Evolutionary conservation across 2,329 filamentous ascomycete species (phyloP), one percentile per base, ranked within the genome.

Genomic region (Neofusicoccum cordaticola): DNA sequence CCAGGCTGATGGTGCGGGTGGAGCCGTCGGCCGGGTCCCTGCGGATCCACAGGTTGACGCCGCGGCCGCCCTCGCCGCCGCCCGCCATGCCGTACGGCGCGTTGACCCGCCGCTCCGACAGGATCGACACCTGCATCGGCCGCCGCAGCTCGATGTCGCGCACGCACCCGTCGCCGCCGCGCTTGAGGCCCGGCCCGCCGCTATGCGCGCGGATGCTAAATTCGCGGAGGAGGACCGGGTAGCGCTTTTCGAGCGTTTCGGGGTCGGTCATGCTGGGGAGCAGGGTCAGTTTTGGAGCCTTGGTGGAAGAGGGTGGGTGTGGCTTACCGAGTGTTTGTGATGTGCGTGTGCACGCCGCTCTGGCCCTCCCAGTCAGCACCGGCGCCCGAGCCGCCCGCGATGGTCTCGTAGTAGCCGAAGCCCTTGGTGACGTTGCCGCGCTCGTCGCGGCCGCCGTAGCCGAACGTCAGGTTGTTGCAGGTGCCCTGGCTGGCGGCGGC

Each of bases 321-420:
- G 22, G 22, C 22, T 22, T 22, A 63, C 60, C 60, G 83, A 5
- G 89, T 92, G 75, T 92, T 93, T 8, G 90, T 92, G 87, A 91
- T 91, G 77, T 92, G 88, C 2, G 85, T 87, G 72, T 92, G 88
- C 13, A 91, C 88, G 13, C 87, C 89, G 65, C 81, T 85, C 41
- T 63, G 61, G 42, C 89, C 89, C 64, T 87, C 80, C 89, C 89
- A 91, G 41, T 80, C 79, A 0, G 86, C 83, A 0, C 89, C 89
- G 0, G 89, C 90, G 17, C 89, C 90, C 56, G 82, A 85, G 0
- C 90, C 90, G 44, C 90, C 89, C 0, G 87, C 87, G 67, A 92
- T 91, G 3, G 90, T 92, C 77, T 92, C 90, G 73, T 92, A 92
- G 79, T 92, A 92, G n/a, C 90, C 90, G 56, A 61, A 65, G n/a